Percentiles rank a stretch among this genome's conserved stretches.
These are phyloP conservation scores for Sutorius australiensis DNA, from an alignment of 768 basidiomycete species.

Conservation along the genomic window DNA sequence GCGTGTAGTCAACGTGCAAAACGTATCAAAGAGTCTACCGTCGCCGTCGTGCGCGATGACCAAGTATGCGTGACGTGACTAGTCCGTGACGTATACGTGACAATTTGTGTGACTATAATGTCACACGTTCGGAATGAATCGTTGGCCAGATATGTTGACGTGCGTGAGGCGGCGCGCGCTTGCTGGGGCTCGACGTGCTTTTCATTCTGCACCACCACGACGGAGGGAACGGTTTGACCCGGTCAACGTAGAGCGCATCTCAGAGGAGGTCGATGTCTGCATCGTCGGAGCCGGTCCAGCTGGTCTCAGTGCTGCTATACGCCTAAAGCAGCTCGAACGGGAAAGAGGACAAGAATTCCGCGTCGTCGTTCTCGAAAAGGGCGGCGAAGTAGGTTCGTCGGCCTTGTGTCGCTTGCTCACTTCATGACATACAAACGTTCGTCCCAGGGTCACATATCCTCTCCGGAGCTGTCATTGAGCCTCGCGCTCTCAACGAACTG, in stretches of 20 bases:
- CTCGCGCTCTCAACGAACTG: constrained; percentile 85
- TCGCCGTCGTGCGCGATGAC: not conserved
- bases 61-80: not conserved
- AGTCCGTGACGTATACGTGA: not conserved
- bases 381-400: constrained; percentile 79
- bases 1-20: not conserved
- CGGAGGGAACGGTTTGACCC: constrained; percentile 47
- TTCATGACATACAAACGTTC: not conserved
- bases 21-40: not conserved
- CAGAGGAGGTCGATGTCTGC: constrained; percentile 93
- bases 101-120: not conserved
- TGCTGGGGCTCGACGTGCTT: constrained; percentile 9
- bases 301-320: constrained; percentile 92
- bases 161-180: not conserved
- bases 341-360: constrained; percentile 64
- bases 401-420: not conserved
- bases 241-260: constrained; percentile 67
- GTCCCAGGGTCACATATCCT: constrained; percentile 83
- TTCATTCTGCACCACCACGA: constrained; percentile 14
- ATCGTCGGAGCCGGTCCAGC: constrained; percentile 97
- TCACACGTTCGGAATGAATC: not conserved
- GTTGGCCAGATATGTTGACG: not conserved
- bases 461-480: constrained; percentile 94
- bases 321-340: constrained; percentile 74
- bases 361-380: constrained; percentile 95